These are phyloP conservation scores for Tylopilus rubrobrunneus DNA, from an alignment of 768 basidiomycete species.

Conservation along the genomic window DNA sequence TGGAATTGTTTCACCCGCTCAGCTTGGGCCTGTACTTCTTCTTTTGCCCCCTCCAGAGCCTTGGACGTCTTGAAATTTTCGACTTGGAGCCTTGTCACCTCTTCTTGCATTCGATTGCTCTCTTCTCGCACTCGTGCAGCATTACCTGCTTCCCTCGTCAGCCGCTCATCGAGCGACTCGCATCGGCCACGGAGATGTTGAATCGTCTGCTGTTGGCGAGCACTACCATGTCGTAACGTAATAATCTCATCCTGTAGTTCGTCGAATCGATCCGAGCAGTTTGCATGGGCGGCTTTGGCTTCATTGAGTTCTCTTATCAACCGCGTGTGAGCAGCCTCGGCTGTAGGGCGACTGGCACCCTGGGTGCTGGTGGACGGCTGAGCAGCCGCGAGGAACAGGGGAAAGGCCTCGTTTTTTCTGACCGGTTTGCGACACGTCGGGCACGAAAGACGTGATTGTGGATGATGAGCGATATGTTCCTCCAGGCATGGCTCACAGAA, in stretches of 20 bases:
- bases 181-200: constrained; percentile 15
- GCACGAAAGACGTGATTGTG: constrained; percentile 12
- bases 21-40: constrained; percentile 12
- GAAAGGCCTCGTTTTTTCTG: constrained; percentile 24
- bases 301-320: constrained; percentile 13
- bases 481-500: constrained; percentile 30
- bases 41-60: constrained; percentile 12
- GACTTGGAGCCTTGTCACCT: constrained; percentile 18
- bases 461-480: constrained; percentile 15
- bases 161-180: constrained; percentile 11
- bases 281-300: constrained; percentile 11
- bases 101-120: constrained; percentile 16
- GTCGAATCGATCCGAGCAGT: constrained; percentile 8
- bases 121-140: constrained; percentile 10
- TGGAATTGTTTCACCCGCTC: constrained; percentile 25
- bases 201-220: constrained; percentile 5
- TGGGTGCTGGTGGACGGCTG: constrained; percentile 6
- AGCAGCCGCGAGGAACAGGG: constrained; percentile 25
- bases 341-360: background rate
- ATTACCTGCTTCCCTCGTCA: constrained; percentile 4
- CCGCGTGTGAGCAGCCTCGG: constrained; percentile 7
- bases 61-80: constrained; percentile 20
- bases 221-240: constrained; percentile 4
- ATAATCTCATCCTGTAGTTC: constrained; percentile 13
- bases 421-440: constrained; percentile 31